These are phyloP conservation scores for Rhinocladiella similis DNA, from an alignment of 2,329 filamentous ascomycete species.

Conservation along the genomic window DNA sequence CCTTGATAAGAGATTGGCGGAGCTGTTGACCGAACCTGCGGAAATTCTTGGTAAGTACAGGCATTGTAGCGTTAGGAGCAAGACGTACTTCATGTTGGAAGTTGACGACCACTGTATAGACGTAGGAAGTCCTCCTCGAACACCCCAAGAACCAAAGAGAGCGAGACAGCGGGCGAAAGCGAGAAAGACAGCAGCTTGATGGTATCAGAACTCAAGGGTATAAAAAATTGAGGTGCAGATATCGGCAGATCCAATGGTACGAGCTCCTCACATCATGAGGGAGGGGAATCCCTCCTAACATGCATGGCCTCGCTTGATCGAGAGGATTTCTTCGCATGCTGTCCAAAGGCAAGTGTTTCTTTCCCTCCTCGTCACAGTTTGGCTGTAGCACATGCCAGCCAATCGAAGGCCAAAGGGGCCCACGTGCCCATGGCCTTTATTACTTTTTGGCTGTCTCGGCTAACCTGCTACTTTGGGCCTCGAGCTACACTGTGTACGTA, in stretches of 20 bases:
- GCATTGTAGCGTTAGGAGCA: neutral
- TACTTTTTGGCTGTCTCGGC: neutral
- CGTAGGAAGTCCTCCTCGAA: neutral
- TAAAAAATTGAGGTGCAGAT: neutral
- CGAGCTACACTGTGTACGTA: no score
- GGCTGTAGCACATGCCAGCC: neutral
- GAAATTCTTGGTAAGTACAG: neutral
- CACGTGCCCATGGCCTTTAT: neutral
- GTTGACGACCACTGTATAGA: neutral
- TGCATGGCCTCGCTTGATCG: neutral
- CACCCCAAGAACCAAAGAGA: neutral
- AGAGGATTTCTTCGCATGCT: neutral
- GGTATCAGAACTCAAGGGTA: no score
- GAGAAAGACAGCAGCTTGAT: neutral
- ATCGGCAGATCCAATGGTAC: neutral
- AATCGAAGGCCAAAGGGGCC: neutral
- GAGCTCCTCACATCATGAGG: neutral
- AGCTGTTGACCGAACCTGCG: slow-evolving; percentile 90
- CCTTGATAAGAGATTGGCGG: slow-evolving; percentile 90
- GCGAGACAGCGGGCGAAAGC: neutral
- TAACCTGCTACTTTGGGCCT: no score
- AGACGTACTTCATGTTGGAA: slow-evolving; percentile 12
- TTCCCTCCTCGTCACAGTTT: neutral
- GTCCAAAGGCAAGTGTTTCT: neutral
- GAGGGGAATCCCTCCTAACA: neutral